Evolutionary conservation across 768 basidiomycete genomes (phyloP), one percentile per base, ranked within the genome.

Genomic region (Chalciporus pseudorubinellus): DNA sequence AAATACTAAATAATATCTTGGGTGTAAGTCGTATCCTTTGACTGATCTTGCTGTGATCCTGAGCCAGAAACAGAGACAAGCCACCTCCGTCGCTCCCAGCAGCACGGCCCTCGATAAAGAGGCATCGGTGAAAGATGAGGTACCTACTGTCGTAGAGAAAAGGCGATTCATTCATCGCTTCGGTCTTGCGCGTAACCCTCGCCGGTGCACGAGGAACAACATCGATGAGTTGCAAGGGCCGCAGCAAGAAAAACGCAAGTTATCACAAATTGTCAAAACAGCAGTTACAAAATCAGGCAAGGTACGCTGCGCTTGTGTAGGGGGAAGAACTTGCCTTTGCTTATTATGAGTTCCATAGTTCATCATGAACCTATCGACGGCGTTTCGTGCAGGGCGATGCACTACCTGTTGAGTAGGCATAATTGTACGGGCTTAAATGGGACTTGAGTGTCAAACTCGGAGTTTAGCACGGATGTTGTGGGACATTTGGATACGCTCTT

Each of bases 271-370:
- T 19, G 50, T 65, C 46, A 64, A 59, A 48, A 44, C 39, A 21
- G 59, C 48, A 34, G 34, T 67, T 20, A 50, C 53, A 29, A 67
- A 51, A 44, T 59, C 61, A 31, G 53, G 59, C 56, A 53, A 62
- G 65, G 63, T 65, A 64, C 45, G 4, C 45, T 19, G 6, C 21
- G n/a, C 41, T 43, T 33, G 42, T 59, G 34, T 47, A 50, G 12
- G 39, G 18, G 10, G 53, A 29, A 53, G 53, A 29, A 53, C 54
- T 59, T 53, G 53, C 59, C 52, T 64, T 44, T 58, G 47, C 29
- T 48, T 67, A 44, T 64, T 61, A 21, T 39, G 42, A 39, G 55
- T 21, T 46, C 11, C n/a, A 20, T 52, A 65, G 64, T 49, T 67
- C 51, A 53, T 65, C 46, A 48, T 44, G 50, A 50, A 31, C 24